These are phyloP conservation scores for Euphorbia celastroides DNA, from an alignment of 441 rosid species.

Conservation along the genomic window DNA sequence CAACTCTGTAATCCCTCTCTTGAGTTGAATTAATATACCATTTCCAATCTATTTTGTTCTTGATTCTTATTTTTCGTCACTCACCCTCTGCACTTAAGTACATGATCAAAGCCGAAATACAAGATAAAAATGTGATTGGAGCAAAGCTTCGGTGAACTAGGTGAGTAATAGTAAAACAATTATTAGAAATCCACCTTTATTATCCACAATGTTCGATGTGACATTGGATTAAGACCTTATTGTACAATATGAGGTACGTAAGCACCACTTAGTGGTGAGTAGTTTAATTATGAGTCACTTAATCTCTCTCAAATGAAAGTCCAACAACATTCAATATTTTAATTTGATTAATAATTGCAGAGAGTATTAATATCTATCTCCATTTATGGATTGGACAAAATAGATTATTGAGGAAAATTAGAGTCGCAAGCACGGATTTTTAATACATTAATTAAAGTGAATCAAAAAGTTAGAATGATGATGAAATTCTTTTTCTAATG, in stretches of 20 bases:
- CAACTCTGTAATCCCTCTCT: too few relatives aligned
- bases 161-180: too few relatives aligned
- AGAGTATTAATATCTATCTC: background rate
- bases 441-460: slow-evolving; percentile 3
- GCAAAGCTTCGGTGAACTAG: too few relatives aligned
- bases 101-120: too few relatives aligned
- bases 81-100: too few relatives aligned
- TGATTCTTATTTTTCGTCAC: too few relatives aligned
- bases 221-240: slow-evolving; percentile 34
- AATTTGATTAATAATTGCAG: background rate
- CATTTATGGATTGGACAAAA: background rate
- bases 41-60: too few relatives aligned
- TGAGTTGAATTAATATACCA: too few relatives aligned
- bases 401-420: background rate
- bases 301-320: slow-evolving; percentile 18
- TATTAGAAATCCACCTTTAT: slow-evolving; percentile 12
- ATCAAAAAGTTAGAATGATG: background rate
- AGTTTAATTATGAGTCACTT: background rate
- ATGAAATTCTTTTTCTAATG: background rate
- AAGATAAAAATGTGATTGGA: too few relatives aligned
- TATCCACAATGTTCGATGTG: slow-evolving; percentile 20
- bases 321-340: slow-evolving; percentile 19
- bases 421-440: background rate
- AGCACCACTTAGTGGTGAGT: slow-evolving; percentile 20
- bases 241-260: slow-evolving; percentile 17